A percentile compares a stretch with the other conserved stretches of the same genome.
Conservation (phyloP, 2,329 filamentous ascomycete species). For the Orbilia javanica region DNA sequence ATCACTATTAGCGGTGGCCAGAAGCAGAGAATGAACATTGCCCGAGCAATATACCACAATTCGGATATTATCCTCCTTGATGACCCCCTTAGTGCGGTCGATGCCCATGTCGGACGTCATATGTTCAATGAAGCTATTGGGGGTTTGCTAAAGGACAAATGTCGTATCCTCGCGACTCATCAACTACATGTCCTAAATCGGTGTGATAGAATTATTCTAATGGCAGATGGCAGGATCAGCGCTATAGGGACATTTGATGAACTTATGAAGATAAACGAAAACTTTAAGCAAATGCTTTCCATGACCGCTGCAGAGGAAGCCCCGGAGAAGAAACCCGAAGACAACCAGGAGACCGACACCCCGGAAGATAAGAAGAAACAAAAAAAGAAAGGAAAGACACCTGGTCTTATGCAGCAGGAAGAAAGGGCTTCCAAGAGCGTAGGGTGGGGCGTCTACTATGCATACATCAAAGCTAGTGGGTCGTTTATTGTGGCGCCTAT, state of each 20-base stretch:
- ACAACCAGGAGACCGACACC: slow-evolving; percentile 71
- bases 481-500: slow-evolving; percentile 83
- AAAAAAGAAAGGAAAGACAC: slow-evolving; percentile 94
- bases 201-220: slow-evolving; percentile 92
- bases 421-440: slow-evolving; percentile 81
- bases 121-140: slow-evolving; percentile 96
- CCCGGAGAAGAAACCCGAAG: slow-evolving; percentile 73
- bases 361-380: slow-evolving; percentile 89
- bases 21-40: slow-evolving; percentile 78
- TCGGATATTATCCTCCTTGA: slow-evolving; percentile 78
- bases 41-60: slow-evolving; percentile 80
- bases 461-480: slow-evolving; percentile 97
- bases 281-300: slow-evolving; percentile 82
- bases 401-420: slow-evolving; percentile 81
- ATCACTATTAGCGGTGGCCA: slow-evolving; percentile 69
- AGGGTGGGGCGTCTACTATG: slow-evolving; percentile 88
- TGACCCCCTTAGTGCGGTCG: slow-evolving; percentile 77
- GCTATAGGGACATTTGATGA: slow-evolving; percentile 91
- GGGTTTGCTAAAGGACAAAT: slow-evolving; percentile 88
- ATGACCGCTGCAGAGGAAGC: slow-evolving; percentile 70
- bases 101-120: slow-evolving; percentile 77
- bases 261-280: slow-evolving; percentile 81
- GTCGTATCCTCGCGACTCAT: slow-evolving; percentile 90
- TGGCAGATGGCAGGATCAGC: slow-evolving; percentile 86
- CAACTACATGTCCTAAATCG: slow-evolving; percentile 92